phyloP scores from a whole-genome alignment of 768 basidiomycete genomes.

The Xerocomellus intermedius region DNA sequence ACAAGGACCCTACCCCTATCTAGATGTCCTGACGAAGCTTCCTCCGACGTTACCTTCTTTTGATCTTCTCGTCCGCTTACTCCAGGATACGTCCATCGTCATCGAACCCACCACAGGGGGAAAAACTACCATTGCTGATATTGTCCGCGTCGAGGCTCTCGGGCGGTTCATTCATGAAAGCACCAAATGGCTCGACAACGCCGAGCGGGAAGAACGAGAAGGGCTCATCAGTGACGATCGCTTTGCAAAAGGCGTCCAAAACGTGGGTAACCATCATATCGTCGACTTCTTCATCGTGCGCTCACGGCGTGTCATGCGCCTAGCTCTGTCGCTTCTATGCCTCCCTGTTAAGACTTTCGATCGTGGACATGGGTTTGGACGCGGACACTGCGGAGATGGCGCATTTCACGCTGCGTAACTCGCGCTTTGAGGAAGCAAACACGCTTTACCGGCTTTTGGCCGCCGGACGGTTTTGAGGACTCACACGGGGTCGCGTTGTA shows the following conservation, averaged over 20 bases:
- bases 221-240: slow-evolving; percentile 71
- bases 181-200: slow-evolving; percentile 67
- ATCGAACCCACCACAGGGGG: slow-evolving; percentile 40
- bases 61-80: slow-evolving; percentile 66
- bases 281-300: background rate
- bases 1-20: slow-evolving; percentile 45
- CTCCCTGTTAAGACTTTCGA: slow-evolving; percentile 62
- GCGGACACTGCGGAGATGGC: slow-evolving; percentile 75
- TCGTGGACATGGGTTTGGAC: slow-evolving; percentile 64
- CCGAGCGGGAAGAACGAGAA: slow-evolving; percentile 67
- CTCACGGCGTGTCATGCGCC: background rate
- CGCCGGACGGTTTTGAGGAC: slow-evolving; percentile 32
- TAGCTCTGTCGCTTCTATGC: slow-evolving; percentile 78
- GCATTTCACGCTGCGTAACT: slow-evolving; percentile 69
- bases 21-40: slow-evolving; percentile 62
- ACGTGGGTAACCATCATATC: slow-evolving; percentile 44
- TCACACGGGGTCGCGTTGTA: background rate
- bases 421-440: slow-evolving; percentile 77
- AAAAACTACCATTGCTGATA: slow-evolving; percentile 59
- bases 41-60: slow-evolving; percentile 74
- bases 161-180: slow-evolving; percentile 71
- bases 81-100: slow-evolving; percentile 58
- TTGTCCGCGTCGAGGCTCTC: slow-evolving; percentile 62
- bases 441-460: slow-evolving; percentile 66
- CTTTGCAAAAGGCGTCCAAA: slow-evolving; percentile 67